phyloP scores from a whole-genome alignment of 2,329 filamentous ascomycete species.

The Penicillium sp. region DNA sequence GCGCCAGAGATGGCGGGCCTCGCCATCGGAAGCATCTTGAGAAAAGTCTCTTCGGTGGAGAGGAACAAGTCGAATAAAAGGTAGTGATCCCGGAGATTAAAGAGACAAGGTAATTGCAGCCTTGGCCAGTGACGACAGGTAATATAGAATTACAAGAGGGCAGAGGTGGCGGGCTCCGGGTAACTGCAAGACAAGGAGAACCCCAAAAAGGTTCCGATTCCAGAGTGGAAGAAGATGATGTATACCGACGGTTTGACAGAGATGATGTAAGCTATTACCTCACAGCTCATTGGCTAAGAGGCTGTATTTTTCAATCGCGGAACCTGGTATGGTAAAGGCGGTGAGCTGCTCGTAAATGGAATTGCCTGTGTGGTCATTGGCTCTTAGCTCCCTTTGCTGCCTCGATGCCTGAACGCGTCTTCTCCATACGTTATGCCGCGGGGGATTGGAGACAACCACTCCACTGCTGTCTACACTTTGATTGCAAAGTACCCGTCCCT shows the following conservation, averaged over 20 bases:
- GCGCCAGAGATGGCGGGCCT: slow-evolving; percentile 29
- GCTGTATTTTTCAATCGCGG: neutral
- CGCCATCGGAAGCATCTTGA: slow-evolving; percentile 29
- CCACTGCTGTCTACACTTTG: neutral
- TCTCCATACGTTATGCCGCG: neutral
- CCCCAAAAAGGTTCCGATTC: slow-evolving; percentile 17
- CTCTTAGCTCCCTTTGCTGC: slow-evolving; percentile 2
- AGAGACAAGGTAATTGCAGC: neutral
- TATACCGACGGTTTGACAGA: slow-evolving; percentile 10
- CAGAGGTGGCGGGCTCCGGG: slow-evolving; percentile 21
- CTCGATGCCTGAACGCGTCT: slow-evolving; percentile 3
- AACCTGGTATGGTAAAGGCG: slow-evolving; percentile 20
- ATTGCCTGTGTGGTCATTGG: slow-evolving; percentile 19
- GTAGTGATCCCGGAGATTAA: neutral
- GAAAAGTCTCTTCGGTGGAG: neutral
- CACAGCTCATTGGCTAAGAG: slow-evolving; percentile 3
- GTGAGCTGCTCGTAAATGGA: slow-evolving; percentile 20
- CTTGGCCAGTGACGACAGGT: slow-evolving; percentile 6
- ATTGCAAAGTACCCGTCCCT: neutral
- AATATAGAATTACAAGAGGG: slow-evolving; percentile 4
- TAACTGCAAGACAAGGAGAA: slow-evolving; percentile 20
- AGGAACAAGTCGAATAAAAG: slow-evolving; percentile 1
- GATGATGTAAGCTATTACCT: slow-evolving; percentile 15
- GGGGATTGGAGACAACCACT: slow-evolving; percentile 1
- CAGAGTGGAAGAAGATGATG: slow-evolving; percentile 15